Evolutionary conservation across 305 asterid species (phyloP).

Genomic region (Withania somnifera): DNA sequence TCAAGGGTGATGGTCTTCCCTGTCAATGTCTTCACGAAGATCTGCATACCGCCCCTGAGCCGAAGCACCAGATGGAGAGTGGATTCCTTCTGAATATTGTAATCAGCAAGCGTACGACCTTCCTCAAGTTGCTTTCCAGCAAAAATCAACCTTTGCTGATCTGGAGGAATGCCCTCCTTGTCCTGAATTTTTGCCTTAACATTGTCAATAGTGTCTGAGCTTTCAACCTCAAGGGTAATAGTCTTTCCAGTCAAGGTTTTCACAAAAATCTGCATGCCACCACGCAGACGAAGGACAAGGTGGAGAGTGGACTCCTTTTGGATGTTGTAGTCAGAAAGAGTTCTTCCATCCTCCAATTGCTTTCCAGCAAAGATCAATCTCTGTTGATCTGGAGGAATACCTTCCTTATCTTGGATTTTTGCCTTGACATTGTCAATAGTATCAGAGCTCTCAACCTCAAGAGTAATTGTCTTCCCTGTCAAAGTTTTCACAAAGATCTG

Average conservation of each 20-base stretch:
- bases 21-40: background rate
- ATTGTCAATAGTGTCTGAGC: background rate
- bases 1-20: background rate
- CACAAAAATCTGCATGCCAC: slow-evolving; percentile 4
- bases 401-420: background rate
- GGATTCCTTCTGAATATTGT: background rate
- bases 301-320: slow-evolving; percentile 1
- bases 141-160: background rate
- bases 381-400: slow-evolving; percentile 3
- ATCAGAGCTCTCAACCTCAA: background rate
- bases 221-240: background rate
- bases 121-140: background rate
- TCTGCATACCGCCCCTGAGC: background rate
- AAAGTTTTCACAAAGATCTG: slow-evolving; percentile 1
- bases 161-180: background rate
- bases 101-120: background rate
- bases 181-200: background rate
- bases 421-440: slow-evolving; percentile 1
- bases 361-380: background rate
- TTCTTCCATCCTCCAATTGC: background rate
- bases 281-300: background rate
- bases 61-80: background rate
- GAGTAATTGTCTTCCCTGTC: background rate
- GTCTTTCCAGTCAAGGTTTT: background rate
- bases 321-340: background rate